These are phyloP conservation scores for Fagopyrum esculentum DNA, from an alignment of 148 eudicot species.

Conservation along the genomic window DNA sequence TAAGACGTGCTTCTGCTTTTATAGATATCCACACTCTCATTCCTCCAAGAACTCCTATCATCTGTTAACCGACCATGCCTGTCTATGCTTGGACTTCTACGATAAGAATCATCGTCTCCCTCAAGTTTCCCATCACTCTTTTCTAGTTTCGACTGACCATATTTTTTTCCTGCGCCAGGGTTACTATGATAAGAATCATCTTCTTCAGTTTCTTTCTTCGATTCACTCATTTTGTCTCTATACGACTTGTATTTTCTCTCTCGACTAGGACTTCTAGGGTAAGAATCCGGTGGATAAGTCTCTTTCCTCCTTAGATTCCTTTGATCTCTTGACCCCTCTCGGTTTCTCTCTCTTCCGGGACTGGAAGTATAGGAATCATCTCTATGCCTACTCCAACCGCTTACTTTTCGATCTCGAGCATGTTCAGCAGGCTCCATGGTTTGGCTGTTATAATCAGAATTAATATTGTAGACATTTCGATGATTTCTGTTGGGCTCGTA, in stretches of 20 bases:
- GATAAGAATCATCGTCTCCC: slow-evolving; percentile 19
- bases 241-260: slow-evolving; percentile 27
- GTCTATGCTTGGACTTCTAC: slow-evolving; percentile 35
- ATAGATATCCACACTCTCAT: slow-evolving; percentile 20
- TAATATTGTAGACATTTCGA: slow-evolving; percentile 19
- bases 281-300: slow-evolving; percentile 12
- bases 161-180: slow-evolving; percentile 17
- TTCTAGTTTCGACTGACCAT: slow-evolving; percentile 19
- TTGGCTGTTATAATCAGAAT: slow-evolving; percentile 19
- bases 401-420: slow-evolving; percentile 2
- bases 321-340: slow-evolving; percentile 28
- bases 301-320: slow-evolving; percentile 32
- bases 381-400: slow-evolving; percentile 5
- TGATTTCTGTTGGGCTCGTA: slow-evolving; percentile 23
- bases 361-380: slow-evolving; percentile 13
- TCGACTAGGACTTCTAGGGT: slow-evolving; percentile 33
- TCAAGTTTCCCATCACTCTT: slow-evolving; percentile 13
- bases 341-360: slow-evolving; percentile 28
- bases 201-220: slow-evolving; percentile 31
- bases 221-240: slow-evolving; percentile 29
- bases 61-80: slow-evolving; percentile 31
- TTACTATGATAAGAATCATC: slow-evolving; percentile 20
- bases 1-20: slow-evolving; percentile 15
- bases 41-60: slow-evolving; percentile 22
- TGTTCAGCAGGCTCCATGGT: slow-evolving; percentile 11